A percentile compares a stretch with the other conserved stretches of the same genome.
Evolutionary conservation across 2,329 filamentous ascomycete genomes (phyloP).

Genomic region (Cadophora sp.): DNA sequence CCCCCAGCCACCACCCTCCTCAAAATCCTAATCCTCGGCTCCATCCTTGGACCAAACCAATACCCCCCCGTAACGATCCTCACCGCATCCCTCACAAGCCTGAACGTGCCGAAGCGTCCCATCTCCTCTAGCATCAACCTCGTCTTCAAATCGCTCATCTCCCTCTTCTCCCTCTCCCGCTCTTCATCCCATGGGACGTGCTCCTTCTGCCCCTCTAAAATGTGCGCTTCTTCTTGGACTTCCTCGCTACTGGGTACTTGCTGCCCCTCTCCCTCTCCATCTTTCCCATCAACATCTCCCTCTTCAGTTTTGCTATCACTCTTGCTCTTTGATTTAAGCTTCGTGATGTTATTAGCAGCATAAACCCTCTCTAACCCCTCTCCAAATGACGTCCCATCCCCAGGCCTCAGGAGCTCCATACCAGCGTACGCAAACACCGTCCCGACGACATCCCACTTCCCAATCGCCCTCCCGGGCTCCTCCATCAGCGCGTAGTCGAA

Average conservation of each 20-base stretch:
- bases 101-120: constrained; percentile 40
- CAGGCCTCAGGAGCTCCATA: constrained; percentile 62
- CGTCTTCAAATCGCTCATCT: constrained; percentile 36
- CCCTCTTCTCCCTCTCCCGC: constrained; percentile 45
- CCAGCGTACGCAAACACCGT: constrained; percentile 65
- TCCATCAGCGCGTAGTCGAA: constrained; percentile 70
- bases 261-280: constrained; percentile 21
- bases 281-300: no score
- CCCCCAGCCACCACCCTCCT: constrained; percentile 36
- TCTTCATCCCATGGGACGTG: constrained; percentile 44
- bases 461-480: constrained; percentile 54
- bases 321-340: not conserved
- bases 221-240: constrained; percentile 32
- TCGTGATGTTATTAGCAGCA: constrained; percentile 38
- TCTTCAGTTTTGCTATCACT: not conserved
- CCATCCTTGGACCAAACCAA: constrained; percentile 70
- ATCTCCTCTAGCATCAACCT: constrained; percentile 38
- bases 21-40: constrained; percentile 49
- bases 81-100: constrained; percentile 46
- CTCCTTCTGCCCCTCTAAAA: constrained; percentile 16
- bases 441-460: constrained; percentile 63
- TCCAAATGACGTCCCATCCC: constrained; percentile 40
- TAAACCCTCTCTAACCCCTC: constrained; percentile 39
- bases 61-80: constrained; percentile 62
- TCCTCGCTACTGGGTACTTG: constrained; percentile 30